A percentile compares a stretch with the other conserved stretches of the same genome.
These are phyloP conservation scores for Sporisorium sorghi DNA, from an alignment of 1,284 basidiomycete species.

Conservation along the genomic window DNA sequence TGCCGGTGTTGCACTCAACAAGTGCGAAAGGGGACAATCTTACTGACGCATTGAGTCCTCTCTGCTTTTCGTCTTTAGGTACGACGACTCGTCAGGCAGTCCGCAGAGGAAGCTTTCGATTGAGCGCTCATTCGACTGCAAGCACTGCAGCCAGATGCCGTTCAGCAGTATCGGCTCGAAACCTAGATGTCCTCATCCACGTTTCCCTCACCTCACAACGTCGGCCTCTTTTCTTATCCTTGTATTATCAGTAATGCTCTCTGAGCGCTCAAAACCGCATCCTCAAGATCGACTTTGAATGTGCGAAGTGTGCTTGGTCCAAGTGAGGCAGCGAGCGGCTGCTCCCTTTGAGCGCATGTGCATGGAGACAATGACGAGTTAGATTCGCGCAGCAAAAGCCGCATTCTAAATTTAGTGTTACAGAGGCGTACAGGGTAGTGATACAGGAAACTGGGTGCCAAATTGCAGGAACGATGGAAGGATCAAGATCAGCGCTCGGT, in stretches of 20 bases:
- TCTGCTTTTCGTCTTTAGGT: conserved; percentile 25
- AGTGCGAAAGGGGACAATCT: background rate
- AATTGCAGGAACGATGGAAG: conserved; percentile 2
- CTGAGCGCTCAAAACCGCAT: background rate
- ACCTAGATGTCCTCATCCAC: conserved; percentile 4
- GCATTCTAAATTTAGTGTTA: conserved; percentile 42
- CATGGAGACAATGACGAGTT: conserved; percentile 11
- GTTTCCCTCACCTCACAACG: background rate
- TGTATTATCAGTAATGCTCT: conserved; percentile 24
- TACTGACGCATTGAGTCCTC: conserved; percentile 3
- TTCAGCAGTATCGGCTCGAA: background rate
- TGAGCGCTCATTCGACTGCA: conserved; percentile 6
- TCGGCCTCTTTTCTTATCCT: conserved; percentile 5
- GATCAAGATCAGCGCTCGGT: conserved; percentile 27
- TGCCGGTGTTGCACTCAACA: background rate
- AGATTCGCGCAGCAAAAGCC: conserved; percentile 7
- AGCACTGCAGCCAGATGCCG: background rate
- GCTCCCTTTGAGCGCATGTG: background rate
- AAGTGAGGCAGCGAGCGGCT: background rate
- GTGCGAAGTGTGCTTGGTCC: background rate
- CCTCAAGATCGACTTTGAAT: background rate
- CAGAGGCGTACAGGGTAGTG: conserved; percentile 23
- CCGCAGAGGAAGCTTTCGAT: conserved; percentile 63
- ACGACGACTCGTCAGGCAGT: conserved; percentile 64
- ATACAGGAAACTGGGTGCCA: conserved; percentile 13